A percentile compares a stretch with the other conserved stretches of the same genome.
These are phyloP conservation scores for Suaeda aralocaspica DNA, from an alignment of 148 eudicot species.

Conservation along the genomic window DNA sequence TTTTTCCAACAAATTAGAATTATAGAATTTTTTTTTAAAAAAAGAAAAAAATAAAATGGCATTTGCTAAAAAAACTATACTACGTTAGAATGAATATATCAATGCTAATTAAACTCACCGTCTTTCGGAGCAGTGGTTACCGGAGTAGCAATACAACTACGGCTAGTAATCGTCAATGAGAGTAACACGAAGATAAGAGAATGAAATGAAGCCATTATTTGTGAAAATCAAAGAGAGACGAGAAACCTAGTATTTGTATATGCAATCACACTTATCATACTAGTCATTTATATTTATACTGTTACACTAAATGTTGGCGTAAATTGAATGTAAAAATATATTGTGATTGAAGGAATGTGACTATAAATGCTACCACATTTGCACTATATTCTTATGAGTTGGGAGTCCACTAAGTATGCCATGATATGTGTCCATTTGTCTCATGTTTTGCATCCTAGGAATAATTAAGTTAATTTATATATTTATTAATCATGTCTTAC, in stretches of 20 bases:
- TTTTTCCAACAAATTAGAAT: no score
- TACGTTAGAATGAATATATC: no score
- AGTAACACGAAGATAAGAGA: constrained; percentile 9
- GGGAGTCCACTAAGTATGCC: constrained; percentile 5
- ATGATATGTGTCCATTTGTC: constrained; percentile 1
- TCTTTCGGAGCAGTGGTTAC: constrained; percentile 1
- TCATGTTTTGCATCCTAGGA: no score
- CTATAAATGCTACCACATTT: neutral
- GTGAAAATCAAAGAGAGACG: neutral
- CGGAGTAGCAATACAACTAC: constrained; percentile 10
- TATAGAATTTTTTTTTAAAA: no score
- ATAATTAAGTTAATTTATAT: no score
- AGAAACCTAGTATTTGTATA: neutral
- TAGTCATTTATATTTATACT: neutral
- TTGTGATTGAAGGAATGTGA: neutral
- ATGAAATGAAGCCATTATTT: constrained; percentile 7
- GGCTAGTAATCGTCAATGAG: constrained; percentile 17
- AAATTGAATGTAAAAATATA: neutral
- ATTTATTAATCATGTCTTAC: no score
- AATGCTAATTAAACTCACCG: constrained; percentile 3
- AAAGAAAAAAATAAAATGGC: no score
- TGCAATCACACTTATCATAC: neutral
- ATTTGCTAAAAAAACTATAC: no score
- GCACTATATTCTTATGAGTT: neutral
- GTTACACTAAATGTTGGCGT: neutral